A percentile compares a stretch with the other conserved stretches of the same genome.
phyloP scores from a whole-genome alignment of 75 land plant genomes.

The Picea sitchensis region DNA sequence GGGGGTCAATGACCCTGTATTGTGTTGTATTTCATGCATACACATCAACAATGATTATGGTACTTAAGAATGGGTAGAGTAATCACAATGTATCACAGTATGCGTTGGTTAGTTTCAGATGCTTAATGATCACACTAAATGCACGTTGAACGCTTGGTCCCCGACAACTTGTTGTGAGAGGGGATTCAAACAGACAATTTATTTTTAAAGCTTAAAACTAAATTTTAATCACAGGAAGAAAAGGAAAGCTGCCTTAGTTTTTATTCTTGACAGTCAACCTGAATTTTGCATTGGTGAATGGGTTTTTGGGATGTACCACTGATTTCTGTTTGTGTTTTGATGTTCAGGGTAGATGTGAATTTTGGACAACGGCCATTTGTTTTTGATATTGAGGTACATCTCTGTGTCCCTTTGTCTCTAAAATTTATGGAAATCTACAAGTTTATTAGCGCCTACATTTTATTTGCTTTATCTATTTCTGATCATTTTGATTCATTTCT shows the following conservation, averaged over 20 bases:
- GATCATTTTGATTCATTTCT: neutral
- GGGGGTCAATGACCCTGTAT: neutral
- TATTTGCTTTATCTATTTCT: neutral
- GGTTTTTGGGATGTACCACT: neutral
- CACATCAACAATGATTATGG: neutral
- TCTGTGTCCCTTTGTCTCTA: neutral
- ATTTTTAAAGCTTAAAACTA: too few relatives aligned
- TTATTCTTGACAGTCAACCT: too few relatives aligned
- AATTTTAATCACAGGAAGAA: too few relatives aligned
- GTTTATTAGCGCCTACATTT: neutral
- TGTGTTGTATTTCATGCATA: neutral
- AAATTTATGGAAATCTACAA: neutral
- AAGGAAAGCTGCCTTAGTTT: too few relatives aligned
- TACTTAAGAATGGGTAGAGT: neutral
- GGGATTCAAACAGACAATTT: too few relatives aligned
- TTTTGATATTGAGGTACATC: conserved; percentile 75
- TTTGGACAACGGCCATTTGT: conserved; percentile 85
- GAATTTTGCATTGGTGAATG: neutral
- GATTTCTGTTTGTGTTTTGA: conserved; percentile 8
- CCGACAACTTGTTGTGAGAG: too few relatives aligned
- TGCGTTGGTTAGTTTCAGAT: too few relatives aligned
- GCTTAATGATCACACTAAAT: too few relatives aligned
- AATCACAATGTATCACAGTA: too few relatives aligned
- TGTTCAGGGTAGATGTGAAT: conserved; percentile 74
- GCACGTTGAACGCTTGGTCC: too few relatives aligned